Evolutionary conservation across 331 rosid species (phyloP).

Genomic region (Cydonia oblonga): DNA sequence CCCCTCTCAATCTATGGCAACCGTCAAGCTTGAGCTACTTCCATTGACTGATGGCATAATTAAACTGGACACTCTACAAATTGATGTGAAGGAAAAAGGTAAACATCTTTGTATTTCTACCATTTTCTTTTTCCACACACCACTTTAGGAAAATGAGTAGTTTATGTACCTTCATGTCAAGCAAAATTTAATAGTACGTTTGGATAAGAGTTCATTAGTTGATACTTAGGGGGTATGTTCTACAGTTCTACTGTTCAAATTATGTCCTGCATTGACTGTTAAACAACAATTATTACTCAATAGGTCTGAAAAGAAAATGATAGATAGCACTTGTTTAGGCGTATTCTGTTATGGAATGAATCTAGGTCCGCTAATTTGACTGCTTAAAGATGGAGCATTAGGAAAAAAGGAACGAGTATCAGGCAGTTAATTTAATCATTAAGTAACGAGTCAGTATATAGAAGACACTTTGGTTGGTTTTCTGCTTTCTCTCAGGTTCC

Average conservation of each 20-base stretch:
- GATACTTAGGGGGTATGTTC: neutral
- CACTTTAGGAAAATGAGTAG: neutral
- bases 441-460: neutral
- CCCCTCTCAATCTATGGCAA: slow-evolving; percentile 69
- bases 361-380: neutral
- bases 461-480: neutral
- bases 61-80: slow-evolving; percentile 73
- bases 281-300: neutral
- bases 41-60: slow-evolving; percentile 90
- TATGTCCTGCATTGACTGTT: neutral
- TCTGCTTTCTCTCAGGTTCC: neutral
- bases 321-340: neutral
- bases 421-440: neutral
- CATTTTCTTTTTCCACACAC: neutral
- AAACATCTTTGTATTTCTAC: neutral
- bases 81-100: slow-evolving; percentile 91
- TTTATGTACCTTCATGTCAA: neutral
- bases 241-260: neutral
- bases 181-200: neutral
- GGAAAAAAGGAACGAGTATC: neutral
- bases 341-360: neutral
- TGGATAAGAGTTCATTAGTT: neutral
- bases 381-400: neutral
- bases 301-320: neutral
- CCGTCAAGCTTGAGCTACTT: slow-evolving; percentile 87